Base-by-base conservation (phyloP, 371 early-diverging fungal genomes). In the Mucor velutinosus region DNA sequence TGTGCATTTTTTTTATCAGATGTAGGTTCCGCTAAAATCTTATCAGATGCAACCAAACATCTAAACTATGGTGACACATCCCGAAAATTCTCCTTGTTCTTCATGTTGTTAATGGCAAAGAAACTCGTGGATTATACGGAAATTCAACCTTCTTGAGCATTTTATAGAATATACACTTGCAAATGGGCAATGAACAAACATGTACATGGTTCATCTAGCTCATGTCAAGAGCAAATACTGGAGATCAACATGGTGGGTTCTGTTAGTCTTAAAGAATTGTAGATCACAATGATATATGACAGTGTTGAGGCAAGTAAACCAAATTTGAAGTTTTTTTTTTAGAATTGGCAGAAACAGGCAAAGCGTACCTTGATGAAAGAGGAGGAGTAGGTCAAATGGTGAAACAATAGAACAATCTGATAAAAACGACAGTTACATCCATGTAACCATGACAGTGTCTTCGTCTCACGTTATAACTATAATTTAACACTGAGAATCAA, bases 391-490 rank as follows among this genome's bases (percentile, higher is more conserved):
- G 37, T 37, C 12, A 1, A 35, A 35, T n/a, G 15, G 64, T 64
- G 56, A 43, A 55, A 64, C 64, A 56, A 64, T 55, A 41, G 57
- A 41, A 41, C 35, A 43, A 64, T 64, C 64, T 56, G 64, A 64
- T 64, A 64, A 64, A 64, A 19, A 32, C 8, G n/a, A 15, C 17
- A 3, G 29, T 3, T 55, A 53, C 55, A 55, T 25, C 14, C 4
- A 55, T 27, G 51, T 51, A 51, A 51, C 51, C 51, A 51, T 53
- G 32, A 7, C 37, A 55, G 14, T 63, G 39, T 39, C 17, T 23
- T 27, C 33, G 37, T 63, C 29, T 47, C 45, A 45, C 45, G 14
- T n/a, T n/a, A 45, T 2, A n/a, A 19, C 25, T 62, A 33, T 23
- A 30, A 47, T 63, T 63, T 53, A 12, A 21, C 27, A 35, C 55